Conservation (phyloP, 768 basidiomycete genomes). For the Rhizopogon vulgaris region DNA sequence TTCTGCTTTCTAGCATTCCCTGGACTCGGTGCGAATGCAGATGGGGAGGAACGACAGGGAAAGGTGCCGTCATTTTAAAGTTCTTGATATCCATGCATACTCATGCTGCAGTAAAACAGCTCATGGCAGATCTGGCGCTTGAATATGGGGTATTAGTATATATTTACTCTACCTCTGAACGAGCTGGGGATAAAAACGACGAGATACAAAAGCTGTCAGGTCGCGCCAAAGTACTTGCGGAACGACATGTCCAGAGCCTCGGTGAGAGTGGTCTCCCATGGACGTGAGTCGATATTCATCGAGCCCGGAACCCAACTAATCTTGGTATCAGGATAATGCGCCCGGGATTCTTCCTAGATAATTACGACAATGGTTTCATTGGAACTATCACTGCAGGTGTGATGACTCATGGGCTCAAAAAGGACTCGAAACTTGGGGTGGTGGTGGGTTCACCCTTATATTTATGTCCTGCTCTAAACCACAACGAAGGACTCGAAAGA, state of each 20-base stretch:
- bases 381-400: slow-evolving; percentile 31
- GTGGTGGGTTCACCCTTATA: slow-evolving; percentile 22
- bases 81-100: not conserved
- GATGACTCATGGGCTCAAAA: slow-evolving; percentile 27
- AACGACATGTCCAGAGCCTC: slow-evolving; percentile 27
- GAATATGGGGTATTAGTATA: slow-evolving; percentile 30
- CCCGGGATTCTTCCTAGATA: slow-evolving; percentile 40
- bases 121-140: slow-evolving; percentile 29
- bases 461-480: not conserved
- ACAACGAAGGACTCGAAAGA: slow-evolving; percentile 25
- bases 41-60: slow-evolving; percentile 34
- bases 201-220: slow-evolving; percentile 16
- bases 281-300: slow-evolving; percentile 26
- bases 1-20: slow-evolving; percentile 34
- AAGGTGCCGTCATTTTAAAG: slow-evolving; percentile 20
- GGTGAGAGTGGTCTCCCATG: slow-evolving; percentile 27
- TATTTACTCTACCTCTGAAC: slow-evolving; percentile 33
- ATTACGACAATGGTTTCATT: slow-evolving; percentile 29
- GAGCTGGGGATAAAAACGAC: slow-evolving; percentile 31
- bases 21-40: slow-evolving; percentile 34
- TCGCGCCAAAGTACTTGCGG: slow-evolving; percentile 32
- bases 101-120: slow-evolving; percentile 13
- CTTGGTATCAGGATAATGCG: slow-evolving; percentile 28
- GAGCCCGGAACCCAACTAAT: not conserved
- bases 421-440: slow-evolving; percentile 26